A percentile compares a stretch with the other conserved stretches of the same genome.
phyloP scores from a whole-genome alignment of 2,329 filamentous ascomycete species.

The Botrytis tulipae region DNA sequence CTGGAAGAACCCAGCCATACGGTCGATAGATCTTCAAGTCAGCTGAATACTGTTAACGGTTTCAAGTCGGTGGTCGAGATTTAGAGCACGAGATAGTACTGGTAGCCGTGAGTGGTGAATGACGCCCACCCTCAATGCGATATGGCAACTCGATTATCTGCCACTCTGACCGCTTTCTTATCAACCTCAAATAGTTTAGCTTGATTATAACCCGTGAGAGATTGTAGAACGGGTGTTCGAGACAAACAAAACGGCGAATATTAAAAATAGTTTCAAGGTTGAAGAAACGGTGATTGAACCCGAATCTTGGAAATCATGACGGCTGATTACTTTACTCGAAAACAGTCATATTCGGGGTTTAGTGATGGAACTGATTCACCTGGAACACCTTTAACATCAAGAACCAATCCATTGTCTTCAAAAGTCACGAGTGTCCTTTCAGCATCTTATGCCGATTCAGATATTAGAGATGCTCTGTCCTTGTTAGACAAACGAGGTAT shows the following conservation, averaged over 20 bases:
- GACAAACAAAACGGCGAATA: background rate
- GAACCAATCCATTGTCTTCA: constrained; percentile 65
- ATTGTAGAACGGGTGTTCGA: constrained; percentile 3
- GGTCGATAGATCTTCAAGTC: constrained; percentile 10
- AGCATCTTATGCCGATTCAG: constrained; percentile 86
- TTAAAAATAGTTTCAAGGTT: background rate
- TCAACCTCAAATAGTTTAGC: constrained; percentile 8
- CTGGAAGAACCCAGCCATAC: background rate
- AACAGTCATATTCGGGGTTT: constrained; percentile 26
- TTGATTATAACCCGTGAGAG: background rate
- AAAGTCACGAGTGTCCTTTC: constrained; percentile 85
- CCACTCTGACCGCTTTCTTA: constrained; percentile 20
- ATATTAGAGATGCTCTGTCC: constrained; percentile 80
- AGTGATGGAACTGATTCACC: constrained; percentile 32
- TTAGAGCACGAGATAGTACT: constrained; percentile 14
- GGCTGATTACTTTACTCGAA: constrained; percentile 34
- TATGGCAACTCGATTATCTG: constrained; percentile 6
- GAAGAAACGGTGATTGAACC: background rate
- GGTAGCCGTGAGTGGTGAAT: constrained; percentile 13
- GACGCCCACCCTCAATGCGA: background rate
- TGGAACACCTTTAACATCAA: constrained; percentile 34
- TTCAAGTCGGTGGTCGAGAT: constrained; percentile 4
- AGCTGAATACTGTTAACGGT: constrained; percentile 14
- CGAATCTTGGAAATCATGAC: constrained; percentile 26
- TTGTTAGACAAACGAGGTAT: constrained; percentile 72